Conservation (phyloP, 2,329 filamentous ascomycete species). For the Chaetomium olivaceum region DNA sequence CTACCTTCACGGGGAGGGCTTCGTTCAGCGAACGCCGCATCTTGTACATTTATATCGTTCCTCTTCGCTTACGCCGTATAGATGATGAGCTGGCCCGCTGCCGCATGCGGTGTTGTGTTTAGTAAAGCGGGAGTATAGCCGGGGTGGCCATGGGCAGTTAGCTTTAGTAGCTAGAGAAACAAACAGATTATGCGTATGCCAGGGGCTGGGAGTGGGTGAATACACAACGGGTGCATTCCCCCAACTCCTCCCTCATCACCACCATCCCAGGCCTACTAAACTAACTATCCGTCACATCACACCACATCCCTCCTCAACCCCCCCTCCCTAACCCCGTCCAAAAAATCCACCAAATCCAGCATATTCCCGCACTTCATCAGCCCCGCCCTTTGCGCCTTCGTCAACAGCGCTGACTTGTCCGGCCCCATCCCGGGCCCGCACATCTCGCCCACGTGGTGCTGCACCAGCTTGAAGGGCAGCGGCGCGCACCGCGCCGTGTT, state of each 20-base stretch:
- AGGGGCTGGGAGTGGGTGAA: background rate
- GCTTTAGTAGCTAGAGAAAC: background rate
- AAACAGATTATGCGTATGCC: background rate
- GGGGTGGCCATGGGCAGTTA: background rate
- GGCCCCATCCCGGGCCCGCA: slow-evolving; percentile 56
- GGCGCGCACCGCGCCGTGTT: slow-evolving; percentile 58
- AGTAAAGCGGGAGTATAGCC: background rate
- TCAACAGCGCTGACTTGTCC: slow-evolving; percentile 54
- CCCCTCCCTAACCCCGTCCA: slow-evolving; percentile 52
- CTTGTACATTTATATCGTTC: slow-evolving; percentile 15
- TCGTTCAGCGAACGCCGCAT: background rate
- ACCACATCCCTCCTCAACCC: background rate
- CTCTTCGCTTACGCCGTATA: background rate
- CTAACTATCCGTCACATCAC: background rate
- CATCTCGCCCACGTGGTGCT: slow-evolving; percentile 71
- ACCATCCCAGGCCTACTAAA: background rate
- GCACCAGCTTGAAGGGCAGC: slow-evolving; percentile 62
- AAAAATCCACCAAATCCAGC: slow-evolving; percentile 60
- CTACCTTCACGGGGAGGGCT: background rate
- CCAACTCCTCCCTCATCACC: background rate
- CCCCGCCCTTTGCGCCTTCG: slow-evolving; percentile 55
- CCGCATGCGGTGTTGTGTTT: background rate
- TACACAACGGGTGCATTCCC: no score
- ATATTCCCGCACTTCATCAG: slow-evolving; percentile 54
- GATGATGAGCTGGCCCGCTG: slow-evolving; percentile 7